phyloP scores from a whole-genome alignment of 2,329 filamentous ascomycete species.

The Triangularia setosa region DNA sequence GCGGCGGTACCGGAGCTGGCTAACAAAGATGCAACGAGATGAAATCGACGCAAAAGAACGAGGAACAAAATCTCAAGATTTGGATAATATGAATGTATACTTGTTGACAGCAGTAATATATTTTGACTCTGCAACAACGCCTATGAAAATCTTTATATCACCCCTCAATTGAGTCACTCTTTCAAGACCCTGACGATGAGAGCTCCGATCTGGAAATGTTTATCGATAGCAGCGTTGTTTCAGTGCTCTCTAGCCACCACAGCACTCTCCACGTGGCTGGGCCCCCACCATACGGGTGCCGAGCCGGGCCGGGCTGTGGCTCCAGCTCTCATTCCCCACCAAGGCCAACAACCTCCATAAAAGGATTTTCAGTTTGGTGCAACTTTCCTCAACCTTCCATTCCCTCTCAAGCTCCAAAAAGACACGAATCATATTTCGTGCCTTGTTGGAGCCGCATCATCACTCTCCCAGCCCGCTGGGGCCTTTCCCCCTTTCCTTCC shows the following conservation, averaged over 20 bases:
- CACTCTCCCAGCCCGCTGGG: slow-evolving; percentile 9
- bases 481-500: slow-evolving; percentile 4
- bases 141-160: neutral
- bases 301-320: slow-evolving; percentile 12
- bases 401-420: slow-evolving; percentile 22
- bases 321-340: slow-evolving; percentile 20
- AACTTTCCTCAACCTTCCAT: slow-evolving; percentile 21
- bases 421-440: slow-evolving; percentile 28
- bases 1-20: slow-evolving; percentile 19
- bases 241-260: neutral
- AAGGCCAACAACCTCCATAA: slow-evolving; percentile 20
- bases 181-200: neutral
- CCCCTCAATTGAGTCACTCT: neutral
- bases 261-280: neutral
- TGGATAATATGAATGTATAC: neutral
- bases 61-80: neutral
- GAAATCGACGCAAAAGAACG: neutral
- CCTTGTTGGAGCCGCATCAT: slow-evolving; percentile 18
- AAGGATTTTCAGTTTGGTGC: slow-evolving; percentile 19
- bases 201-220: neutral
- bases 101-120: neutral
- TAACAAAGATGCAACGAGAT: neutral
- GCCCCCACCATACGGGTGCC: neutral
- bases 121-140: neutral
- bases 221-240: neutral